Percentiles rank a stretch among this genome's conserved stretches.
phyloP scores from a whole-genome alignment of 768 basidiomycete genomes.

The Amanita pseudoporphyria region DNA sequence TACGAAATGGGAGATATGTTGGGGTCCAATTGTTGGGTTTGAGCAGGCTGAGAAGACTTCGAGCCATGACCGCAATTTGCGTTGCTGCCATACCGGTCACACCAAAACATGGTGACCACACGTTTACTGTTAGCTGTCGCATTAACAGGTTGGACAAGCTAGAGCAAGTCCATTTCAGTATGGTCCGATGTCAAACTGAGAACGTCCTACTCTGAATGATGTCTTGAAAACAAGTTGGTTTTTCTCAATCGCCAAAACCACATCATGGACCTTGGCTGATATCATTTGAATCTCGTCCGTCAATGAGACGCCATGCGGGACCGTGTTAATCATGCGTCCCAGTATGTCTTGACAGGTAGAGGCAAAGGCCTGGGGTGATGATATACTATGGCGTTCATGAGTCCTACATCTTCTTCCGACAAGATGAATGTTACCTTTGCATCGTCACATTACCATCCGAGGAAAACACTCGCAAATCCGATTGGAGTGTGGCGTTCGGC shows the following conservation, averaged over 20 bases:
- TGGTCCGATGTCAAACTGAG: not conserved
- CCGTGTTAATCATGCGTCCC: conserved; percentile 37
- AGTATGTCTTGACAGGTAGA: conserved; percentile 30
- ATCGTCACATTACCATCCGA: conserved; percentile 32
- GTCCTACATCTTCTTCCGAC: not conserved
- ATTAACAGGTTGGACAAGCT: conserved; percentile 27
- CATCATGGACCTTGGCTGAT: conserved; percentile 29
- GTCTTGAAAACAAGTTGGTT: conserved; percentile 30
- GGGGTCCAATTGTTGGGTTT: conserved; percentile 21
- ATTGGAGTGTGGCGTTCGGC: conserved; percentile 24
- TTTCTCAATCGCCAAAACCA: conserved; percentile 27
- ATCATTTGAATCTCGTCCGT: conserved; percentile 35
- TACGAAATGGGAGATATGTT: conserved; percentile 28
- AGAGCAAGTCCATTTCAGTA: not conserved
- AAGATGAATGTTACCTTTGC: conserved; percentile 18
- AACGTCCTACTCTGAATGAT: conserved; percentile 24
- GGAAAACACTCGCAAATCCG: conserved; percentile 31
- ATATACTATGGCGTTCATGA: conserved; percentile 15
- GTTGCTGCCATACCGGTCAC: conserved; percentile 27
- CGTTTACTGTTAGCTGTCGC: conserved; percentile 27
- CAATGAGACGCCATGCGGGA: conserved; percentile 34
- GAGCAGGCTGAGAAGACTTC: conserved; percentile 22
- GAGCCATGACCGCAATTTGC: conserved; percentile 24
- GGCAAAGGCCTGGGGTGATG: conserved; percentile 24
- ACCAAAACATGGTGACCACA: conserved; percentile 32